Evolutionary conservation across 345 rosid species (phyloP).

Genomic region (Euphorbia lathyris): DNA sequence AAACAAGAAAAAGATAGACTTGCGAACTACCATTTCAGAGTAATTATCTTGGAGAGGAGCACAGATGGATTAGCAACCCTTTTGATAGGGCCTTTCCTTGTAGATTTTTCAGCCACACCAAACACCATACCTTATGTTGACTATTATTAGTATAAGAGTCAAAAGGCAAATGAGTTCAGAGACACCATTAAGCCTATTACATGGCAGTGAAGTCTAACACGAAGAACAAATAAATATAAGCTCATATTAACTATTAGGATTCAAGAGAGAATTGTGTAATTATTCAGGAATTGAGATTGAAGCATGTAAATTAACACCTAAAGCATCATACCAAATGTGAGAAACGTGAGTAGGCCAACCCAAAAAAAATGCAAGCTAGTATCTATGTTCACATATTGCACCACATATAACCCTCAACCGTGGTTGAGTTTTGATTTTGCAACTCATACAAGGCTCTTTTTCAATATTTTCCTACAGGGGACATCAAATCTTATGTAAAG

Average conservation of each 20-base stretch:
- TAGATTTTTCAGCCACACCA: too few relatives aligned
- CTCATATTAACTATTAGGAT: background rate
- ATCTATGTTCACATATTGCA: background rate
- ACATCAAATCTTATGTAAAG: conserved; percentile 19
- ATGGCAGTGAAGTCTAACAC: conserved; percentile 7
- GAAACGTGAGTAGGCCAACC: background rate
- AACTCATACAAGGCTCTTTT: conserved; percentile 64
- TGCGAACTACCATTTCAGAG: too few relatives aligned
- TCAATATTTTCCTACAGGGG: conserved; percentile 56
- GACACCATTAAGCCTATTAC: too few relatives aligned
- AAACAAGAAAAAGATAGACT: too few relatives aligned
- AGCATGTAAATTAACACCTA: background rate
- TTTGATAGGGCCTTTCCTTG: too few relatives aligned
- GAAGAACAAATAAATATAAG: conserved; percentile 1
- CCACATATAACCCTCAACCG: too few relatives aligned
- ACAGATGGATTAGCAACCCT: too few relatives aligned
- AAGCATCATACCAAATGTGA: background rate
- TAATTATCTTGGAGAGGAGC: too few relatives aligned
- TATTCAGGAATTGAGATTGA: background rate
- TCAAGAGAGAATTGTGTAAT: background rate
- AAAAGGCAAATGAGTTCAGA: too few relatives aligned
- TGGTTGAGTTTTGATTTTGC: conserved; percentile 54
- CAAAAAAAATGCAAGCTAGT: background rate
- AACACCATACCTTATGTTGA: too few relatives aligned
- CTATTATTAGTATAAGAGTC: too few relatives aligned